Conservation (phyloP, 352 stramenopile species). For the Blastocystis hominis region DNA sequence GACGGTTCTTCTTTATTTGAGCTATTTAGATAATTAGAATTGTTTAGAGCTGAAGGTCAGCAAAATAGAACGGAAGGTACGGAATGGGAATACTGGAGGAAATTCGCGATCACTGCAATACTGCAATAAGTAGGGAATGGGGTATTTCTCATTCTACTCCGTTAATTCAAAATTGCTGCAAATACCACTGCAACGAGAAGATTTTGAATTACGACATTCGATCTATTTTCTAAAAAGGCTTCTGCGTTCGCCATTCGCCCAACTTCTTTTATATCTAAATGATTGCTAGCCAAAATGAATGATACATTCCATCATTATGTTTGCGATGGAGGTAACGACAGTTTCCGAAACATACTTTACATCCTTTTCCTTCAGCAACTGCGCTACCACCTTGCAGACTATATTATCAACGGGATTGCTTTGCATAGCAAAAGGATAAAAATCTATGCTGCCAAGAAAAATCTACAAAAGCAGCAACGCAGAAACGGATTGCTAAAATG, state of each 20-base stretch:
- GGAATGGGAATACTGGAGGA: background rate
- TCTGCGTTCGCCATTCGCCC: background rate
- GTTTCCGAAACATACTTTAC: background rate
- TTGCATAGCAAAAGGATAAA: background rate
- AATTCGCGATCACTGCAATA: background rate
- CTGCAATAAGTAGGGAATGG: background rate
- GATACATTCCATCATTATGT: slow-evolving; percentile 5
- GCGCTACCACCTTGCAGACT: background rate
- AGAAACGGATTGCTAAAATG: background rate
- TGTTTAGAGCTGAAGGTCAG: background rate
- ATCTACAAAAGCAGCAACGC: background rate
- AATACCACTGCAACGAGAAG: background rate
- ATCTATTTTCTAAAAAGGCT: background rate
- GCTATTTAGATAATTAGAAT: background rate
- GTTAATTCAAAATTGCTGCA: background rate
- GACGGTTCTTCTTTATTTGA: background rate
- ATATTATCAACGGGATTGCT: slow-evolving; percentile 29
- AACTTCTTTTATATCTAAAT: slow-evolving; percentile 37
- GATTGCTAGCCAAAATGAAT: background rate
- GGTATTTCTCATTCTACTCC: background rate
- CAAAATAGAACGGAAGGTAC: background rate
- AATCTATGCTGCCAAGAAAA: background rate
- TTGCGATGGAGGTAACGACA: background rate
- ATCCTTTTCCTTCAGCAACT: slow-evolving; percentile 6
- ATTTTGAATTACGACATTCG: slow-evolving; percentile 3